phyloP scores from a whole-genome alignment of 2,329 filamentous ascomycete species.

The Aphanocladium album region DNA sequence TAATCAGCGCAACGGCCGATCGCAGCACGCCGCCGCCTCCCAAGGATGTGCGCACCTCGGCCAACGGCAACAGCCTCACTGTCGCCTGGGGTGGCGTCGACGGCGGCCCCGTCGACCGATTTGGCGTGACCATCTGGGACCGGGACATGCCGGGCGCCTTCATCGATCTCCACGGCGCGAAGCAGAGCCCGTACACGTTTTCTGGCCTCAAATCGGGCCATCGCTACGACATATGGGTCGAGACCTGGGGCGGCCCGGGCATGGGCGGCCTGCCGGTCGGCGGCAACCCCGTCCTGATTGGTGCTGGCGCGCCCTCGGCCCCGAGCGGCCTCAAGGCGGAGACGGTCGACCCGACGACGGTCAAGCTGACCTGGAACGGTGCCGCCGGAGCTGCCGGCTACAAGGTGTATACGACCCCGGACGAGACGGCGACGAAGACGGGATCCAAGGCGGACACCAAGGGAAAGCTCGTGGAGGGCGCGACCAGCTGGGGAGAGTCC shows the following conservation, averaged over 20 bases:
- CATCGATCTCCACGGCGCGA: not conserved
- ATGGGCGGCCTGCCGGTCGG: not conserved
- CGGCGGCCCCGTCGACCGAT: not conserved
- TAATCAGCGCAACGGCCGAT: not conserved
- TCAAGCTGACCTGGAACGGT: not conserved
- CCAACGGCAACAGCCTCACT: not conserved
- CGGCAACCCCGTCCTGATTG: not conserved
- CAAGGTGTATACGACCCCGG: not conserved
- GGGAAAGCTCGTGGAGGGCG: not conserved
- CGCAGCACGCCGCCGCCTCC: not conserved
- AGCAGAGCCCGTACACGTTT: not conserved
- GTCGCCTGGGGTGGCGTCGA: not conserved
- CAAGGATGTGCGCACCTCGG: not conserved
- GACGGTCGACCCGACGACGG: not conserved
- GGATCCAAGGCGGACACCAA: not conserved
- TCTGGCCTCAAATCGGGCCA: not conserved
- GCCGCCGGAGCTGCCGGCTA: not conserved
- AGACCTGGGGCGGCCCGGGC: not conserved
- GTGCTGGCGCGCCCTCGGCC: not conserved
- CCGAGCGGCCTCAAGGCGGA: not conserved
- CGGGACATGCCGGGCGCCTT: not conserved
- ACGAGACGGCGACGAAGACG: not conserved
- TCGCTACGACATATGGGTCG: not conserved
- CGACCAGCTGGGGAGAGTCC: not conserved
- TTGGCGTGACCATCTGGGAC: not conserved